Conservation (phyloP, 768 basidiomycete species). For the Serendipita vermifera region DNA sequence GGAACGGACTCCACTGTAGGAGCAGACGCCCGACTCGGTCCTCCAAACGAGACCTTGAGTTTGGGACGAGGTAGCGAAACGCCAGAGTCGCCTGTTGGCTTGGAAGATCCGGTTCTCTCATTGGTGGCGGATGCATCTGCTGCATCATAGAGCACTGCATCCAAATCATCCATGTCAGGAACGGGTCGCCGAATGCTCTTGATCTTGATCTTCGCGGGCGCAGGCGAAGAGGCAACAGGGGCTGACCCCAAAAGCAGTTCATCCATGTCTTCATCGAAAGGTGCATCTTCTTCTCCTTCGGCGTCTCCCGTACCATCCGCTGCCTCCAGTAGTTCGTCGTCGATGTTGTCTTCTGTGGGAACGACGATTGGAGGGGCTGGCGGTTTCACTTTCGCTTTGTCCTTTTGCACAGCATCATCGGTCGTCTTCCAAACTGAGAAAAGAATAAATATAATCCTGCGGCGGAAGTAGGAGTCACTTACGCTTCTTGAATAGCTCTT, state of each 20-base stretch:
- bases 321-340: slow-evolving; percentile 9
- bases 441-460: slow-evolving; percentile 5
- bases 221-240: slow-evolving; percentile 25
- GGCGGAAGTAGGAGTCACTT: slow-evolving; percentile 22
- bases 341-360: slow-evolving; percentile 11
- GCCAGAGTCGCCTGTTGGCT: neutral
- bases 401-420: slow-evolving; percentile 4
- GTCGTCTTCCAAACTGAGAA: slow-evolving; percentile 13
- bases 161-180: slow-evolving; percentile 12
- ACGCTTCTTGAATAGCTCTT: slow-evolving; percentile 80
- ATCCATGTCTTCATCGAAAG: slow-evolving; percentile 12
- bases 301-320: slow-evolving; percentile 4
- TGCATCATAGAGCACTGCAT: slow-evolving; percentile 7
- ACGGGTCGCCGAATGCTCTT: slow-evolving; percentile 8
- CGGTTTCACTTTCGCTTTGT: slow-evolving; percentile 7
- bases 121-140: slow-evolving; percentile 5
- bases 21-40: no score
- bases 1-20: no score
- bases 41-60: slow-evolving; percentile 26
- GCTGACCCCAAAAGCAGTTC: slow-evolving; percentile 12
- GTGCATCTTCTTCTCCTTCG: slow-evolving; percentile 11
- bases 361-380: slow-evolving; percentile 4
- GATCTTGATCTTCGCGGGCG: slow-evolving; percentile 53
- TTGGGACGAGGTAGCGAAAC: slow-evolving; percentile 17
- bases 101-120: neutral